Base-by-base conservation (phyloP, 495 filamentous ascomycete species). In the Clohesyomyces aquaticus region DNA sequence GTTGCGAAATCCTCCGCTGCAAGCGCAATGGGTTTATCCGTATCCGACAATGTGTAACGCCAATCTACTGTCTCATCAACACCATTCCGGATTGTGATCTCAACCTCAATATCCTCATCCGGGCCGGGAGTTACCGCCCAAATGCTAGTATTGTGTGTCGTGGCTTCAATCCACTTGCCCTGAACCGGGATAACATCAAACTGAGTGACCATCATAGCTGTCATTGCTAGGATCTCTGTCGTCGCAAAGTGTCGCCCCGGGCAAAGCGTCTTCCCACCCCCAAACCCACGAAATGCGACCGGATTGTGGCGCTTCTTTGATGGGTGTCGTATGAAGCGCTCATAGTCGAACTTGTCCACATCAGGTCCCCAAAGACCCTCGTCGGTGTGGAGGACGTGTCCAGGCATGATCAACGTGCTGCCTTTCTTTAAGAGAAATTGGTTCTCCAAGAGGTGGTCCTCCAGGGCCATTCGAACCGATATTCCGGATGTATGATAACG, bases 181-280 rank as follows among this genome's bases (percentile, higher is more conserved):
- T 10, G 3, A 9, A 19, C 27, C 18, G 62, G 62, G 16, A 12
- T 19, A 1, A 69, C 27, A 10, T 69, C 61, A 56, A 52, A 69
- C 12, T 43, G 43, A 18, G 65, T 18, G 18, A 66, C 22, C 1
- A 66, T 19, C 46, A 69, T 48, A 9, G 67, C 61, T 0, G 27
- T 46, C 19, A 69, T 28, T 4, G 62, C 55, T 29, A 66, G 28
- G 16, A 69, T 60, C 28, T 58, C 61, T 14, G 38, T 62, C 1
- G 41, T 69, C 11, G 62, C 61, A 45, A 69, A 69, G 32, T 66
- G 62, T 6, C 67, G 67, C 3, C 67, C 67, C 14, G 67, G 67
- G 46, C 67, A 69, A 14, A 69, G 53, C 3, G 56, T 66, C 4
- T 25, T 56, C 8, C 67, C 62, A n/a, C 60, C 61, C 4, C 67